A percentile compares a stretch with the other conserved stretches of the same genome.
Evolutionary conservation across 495 filamentous ascomycete genomes (phyloP).

Genomic region (Filosporella fistucella): DNA sequence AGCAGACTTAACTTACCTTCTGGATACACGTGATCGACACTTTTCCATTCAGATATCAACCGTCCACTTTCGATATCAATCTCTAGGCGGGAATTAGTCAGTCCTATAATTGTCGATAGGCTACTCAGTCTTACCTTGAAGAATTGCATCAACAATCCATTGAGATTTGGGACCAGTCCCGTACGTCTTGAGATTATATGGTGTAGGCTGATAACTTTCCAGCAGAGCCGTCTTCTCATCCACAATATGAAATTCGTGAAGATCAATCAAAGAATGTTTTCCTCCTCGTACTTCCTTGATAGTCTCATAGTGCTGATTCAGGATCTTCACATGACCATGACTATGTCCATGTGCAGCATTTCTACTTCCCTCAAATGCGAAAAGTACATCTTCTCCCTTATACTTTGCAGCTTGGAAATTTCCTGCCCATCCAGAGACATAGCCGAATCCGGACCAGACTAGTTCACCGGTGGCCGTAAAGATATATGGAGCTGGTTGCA

Average conservation of each 20-base stretch:
- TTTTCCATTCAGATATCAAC: slow-evolving; percentile 35
- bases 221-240: slow-evolving; percentile 46
- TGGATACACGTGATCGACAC: slow-evolving; percentile 36
- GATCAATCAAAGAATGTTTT: not conserved
- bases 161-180: slow-evolving; percentile 33
- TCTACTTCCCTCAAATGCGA: slow-evolving; percentile 45
- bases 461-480: slow-evolving; percentile 49
- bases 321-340: slow-evolving; percentile 10
- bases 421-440: slow-evolving; percentile 50
- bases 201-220: slow-evolving; percentile 39
- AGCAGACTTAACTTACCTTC: slow-evolving; percentile 30
- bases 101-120: too few relatives aligned
- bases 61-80: slow-evolving; percentile 38
- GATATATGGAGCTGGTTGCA: slow-evolving; percentile 51
- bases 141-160: slow-evolving; percentile 27
- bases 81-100: too few relatives aligned
- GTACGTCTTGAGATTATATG: slow-evolving; percentile 34
- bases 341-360: slow-evolving; percentile 47
- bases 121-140: too few relatives aligned
- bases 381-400: slow-evolving; percentile 17
- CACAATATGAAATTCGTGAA: slow-evolving; percentile 44
- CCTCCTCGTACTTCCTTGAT: slow-evolving; percentile 21
- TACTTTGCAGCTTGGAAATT: slow-evolving; percentile 28
- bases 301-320: slow-evolving; percentile 13
- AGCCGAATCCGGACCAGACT: slow-evolving; percentile 51